These are phyloP conservation scores for Lactarius hatsudake DNA, from an alignment of 768 basidiomycete species.

Conservation along the genomic window DNA sequence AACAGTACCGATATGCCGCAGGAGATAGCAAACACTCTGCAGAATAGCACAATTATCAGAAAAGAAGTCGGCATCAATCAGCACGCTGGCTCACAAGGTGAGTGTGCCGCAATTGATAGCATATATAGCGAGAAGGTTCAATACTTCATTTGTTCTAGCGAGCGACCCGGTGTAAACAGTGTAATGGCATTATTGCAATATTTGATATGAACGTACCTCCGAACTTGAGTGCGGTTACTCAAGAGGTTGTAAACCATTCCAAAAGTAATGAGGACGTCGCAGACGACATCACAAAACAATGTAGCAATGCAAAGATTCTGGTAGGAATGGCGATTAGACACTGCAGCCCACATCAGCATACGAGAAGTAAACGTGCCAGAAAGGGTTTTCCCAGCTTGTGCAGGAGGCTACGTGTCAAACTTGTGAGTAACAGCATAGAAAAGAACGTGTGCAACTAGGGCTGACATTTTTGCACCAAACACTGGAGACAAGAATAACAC, in stretches of 20 bases:
- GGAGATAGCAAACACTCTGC: not conserved
- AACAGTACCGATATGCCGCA: not conserved
- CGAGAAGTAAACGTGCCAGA: not conserved
- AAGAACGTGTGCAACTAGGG: not conserved
- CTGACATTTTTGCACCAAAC: not conserved
- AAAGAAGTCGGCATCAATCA: not conserved
- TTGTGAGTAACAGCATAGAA: not conserved
- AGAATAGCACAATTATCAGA: not conserved
- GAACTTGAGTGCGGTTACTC: slow-evolving; percentile 6
- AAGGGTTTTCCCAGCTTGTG: not conserved
- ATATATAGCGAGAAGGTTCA: slow-evolving; percentile 1
- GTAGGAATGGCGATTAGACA: not conserved
- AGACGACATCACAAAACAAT: not conserved
- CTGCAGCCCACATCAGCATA: not conserved
- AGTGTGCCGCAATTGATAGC: slow-evolving; percentile 2
- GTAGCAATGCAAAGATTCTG: not conserved
- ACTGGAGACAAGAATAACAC: not conserved
- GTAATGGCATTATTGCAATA: not conserved
- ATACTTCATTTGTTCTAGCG: not conserved
- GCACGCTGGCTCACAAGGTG: not conserved
- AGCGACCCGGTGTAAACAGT: not conserved
- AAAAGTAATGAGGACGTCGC: slow-evolving; percentile 3
- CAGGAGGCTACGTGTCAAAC: not conserved
- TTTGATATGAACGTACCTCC: not conserved
- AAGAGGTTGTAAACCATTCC: slow-evolving; percentile 11